These are phyloP conservation scores for Colletotrichum paranaense DNA, from an alignment of 2,329 filamentous ascomycete species.

Conservation along the genomic window DNA sequence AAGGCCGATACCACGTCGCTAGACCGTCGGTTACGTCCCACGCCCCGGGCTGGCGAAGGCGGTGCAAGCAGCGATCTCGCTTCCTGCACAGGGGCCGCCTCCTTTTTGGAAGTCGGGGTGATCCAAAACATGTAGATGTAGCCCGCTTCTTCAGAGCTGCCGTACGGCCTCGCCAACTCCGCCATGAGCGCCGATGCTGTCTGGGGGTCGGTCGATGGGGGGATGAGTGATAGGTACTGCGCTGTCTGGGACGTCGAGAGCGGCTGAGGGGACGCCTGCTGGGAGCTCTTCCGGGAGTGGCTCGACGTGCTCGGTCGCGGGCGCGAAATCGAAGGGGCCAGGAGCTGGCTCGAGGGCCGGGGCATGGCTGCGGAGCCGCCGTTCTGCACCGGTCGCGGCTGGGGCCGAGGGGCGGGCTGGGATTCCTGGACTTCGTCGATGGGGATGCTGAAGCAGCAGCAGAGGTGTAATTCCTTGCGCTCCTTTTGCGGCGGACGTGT, in stretches of 20 bases:
- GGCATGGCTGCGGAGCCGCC: slow-evolving; percentile 25
- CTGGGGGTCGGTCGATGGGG: slow-evolving; percentile 71
- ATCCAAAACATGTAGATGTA: slow-evolving; percentile 99
- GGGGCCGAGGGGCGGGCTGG: slow-evolving; percentile 54
- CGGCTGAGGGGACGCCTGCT: slow-evolving; percentile 44
- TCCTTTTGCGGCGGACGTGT: slow-evolving; percentile 42
- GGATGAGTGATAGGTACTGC: slow-evolving; percentile 75
- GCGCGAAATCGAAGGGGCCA: slow-evolving; percentile 32
- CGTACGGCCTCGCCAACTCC: slow-evolving; percentile 77
- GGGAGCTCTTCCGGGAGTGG: slow-evolving; percentile 44
- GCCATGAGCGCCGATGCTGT: slow-evolving; percentile 77
- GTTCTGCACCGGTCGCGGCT: slow-evolving; percentile 58
- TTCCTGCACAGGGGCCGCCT: slow-evolving; percentile 67
- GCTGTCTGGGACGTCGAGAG: slow-evolving; percentile 47
- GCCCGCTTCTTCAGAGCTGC: slow-evolving; percentile 79
- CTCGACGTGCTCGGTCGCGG: slow-evolving; percentile 38
- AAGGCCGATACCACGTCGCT: slow-evolving; percentile 68
- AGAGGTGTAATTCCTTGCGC: slow-evolving; percentile 51
- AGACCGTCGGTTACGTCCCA: slow-evolving; percentile 55
- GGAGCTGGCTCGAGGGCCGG: slow-evolving; percentile 33
- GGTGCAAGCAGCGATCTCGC: slow-evolving; percentile 69
- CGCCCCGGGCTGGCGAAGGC: slow-evolving; percentile 49
- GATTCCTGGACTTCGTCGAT: slow-evolving; percentile 51
- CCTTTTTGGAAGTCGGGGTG: slow-evolving; percentile 71
- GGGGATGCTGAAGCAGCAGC: slow-evolving; percentile 65